Evolutionary conservation across 345 rosid species (phyloP).

Genomic region (Zanthoxylum bungeanum): DNA sequence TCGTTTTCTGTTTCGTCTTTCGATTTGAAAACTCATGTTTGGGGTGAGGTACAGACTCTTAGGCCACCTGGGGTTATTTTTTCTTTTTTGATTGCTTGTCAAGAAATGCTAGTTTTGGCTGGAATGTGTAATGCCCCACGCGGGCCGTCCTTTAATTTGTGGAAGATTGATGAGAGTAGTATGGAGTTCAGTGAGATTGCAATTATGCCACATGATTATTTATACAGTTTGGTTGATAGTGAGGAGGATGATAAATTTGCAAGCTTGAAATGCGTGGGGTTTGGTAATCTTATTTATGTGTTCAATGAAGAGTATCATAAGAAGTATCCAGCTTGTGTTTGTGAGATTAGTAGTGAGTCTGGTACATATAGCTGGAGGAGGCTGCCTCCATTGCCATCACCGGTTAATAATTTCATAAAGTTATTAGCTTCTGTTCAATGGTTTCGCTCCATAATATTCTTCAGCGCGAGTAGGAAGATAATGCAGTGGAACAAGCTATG

Average conservation of each 20-base stretch:
- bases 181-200: conserved; percentile 77
- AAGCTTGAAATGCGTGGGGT: conserved; percentile 81
- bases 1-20: conserved; percentile 57
- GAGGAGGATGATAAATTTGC: conserved; percentile 70
- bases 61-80: conserved; percentile 74
- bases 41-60: conserved; percentile 70
- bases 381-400: conserved; percentile 66
- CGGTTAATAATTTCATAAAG: conserved; percentile 83
- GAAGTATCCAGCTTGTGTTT: conserved; percentile 83
- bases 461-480: conserved; percentile 27
- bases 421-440: conserved; percentile 70
- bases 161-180: conserved; percentile 51
- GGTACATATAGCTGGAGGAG: conserved; percentile 64
- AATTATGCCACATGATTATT: conserved; percentile 61
- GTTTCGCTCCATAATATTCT: conserved; percentile 47
- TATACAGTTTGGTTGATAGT: conserved; percentile 57
- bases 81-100: conserved; percentile 57
- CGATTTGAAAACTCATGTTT: conserved; percentile 45
- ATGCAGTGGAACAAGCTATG: conserved; percentile 11
- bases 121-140: conserved; percentile 49
- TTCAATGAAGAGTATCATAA: conserved; percentile 76
- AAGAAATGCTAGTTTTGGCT: conserved; percentile 58
- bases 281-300: conserved; percentile 68
- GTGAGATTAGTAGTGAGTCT: conserved; percentile 46
- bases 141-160: conserved; percentile 61